Evolutionary conservation across 2,329 filamentous ascomycete species (phyloP).

Genomic region (Juglanconis oblonga): DNA sequence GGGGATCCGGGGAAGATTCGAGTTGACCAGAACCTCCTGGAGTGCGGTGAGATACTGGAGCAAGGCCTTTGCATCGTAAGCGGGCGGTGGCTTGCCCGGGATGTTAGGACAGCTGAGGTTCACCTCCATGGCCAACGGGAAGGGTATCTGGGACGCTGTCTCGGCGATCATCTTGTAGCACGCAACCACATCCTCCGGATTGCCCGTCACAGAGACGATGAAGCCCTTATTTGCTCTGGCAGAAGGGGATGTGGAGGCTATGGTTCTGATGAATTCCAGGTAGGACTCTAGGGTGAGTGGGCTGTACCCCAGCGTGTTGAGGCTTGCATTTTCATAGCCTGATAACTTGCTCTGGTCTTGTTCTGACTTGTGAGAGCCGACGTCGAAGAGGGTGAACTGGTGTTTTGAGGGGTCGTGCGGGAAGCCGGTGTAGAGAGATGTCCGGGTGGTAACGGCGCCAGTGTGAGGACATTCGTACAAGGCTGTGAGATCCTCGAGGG

Average conservation of each 20-base stretch:
- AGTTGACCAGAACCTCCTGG: not conserved
- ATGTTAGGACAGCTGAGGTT: constrained; percentile 82
- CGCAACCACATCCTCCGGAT: constrained; percentile 50
- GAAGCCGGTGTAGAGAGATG: constrained; percentile 64
- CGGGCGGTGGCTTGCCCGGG: constrained; percentile 63
- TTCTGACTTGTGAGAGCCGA: constrained; percentile 24
- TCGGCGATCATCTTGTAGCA: constrained; percentile 52
- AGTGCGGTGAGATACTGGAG: constrained; percentile 52
- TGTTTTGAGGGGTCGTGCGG: constrained; percentile 57
- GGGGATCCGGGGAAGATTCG: constrained; percentile 28
- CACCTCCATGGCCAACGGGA: constrained; percentile 67
- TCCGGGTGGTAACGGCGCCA: constrained; percentile 73
- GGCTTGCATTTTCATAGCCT: constrained; percentile 36
- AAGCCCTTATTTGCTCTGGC: constrained; percentile 49
- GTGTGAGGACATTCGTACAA: constrained; percentile 62
- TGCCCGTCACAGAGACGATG: constrained; percentile 70
- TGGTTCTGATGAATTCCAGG: constrained; percentile 50
- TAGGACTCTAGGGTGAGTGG: constrained; percentile 60
- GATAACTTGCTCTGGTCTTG: constrained; percentile 10
- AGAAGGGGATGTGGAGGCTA: constrained; percentile 30
- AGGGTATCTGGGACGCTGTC: constrained; percentile 33
- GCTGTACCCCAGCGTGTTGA: constrained; percentile 76
- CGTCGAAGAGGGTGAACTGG: constrained; percentile 64
- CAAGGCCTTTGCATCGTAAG: constrained; percentile 57
- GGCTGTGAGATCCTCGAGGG: constrained; percentile 54